phyloP scores from a whole-genome alignment of 495 filamentous ascomycete genomes.

The Xanthoparmelia taractica region DNA sequence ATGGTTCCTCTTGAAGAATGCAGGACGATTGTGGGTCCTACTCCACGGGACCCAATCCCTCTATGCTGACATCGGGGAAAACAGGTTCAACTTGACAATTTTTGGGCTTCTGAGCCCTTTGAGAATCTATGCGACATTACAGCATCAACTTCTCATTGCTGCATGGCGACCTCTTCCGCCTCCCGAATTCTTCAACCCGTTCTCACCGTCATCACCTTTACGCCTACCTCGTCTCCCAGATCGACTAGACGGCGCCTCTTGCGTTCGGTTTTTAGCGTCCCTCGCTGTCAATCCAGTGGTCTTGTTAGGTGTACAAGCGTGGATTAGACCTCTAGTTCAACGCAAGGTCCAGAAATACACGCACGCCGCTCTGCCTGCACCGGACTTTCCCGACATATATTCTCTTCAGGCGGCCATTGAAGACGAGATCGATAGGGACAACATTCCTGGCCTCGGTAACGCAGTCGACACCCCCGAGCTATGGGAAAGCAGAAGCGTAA shows the following conservation, averaged over 20 bases:
- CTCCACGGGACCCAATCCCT: background rate
- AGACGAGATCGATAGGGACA: constrained; percentile 33
- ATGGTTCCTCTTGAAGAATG: background rate
- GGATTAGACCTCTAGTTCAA: constrained; percentile 38
- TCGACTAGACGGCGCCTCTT: background rate
- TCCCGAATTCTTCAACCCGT: constrained; percentile 34
- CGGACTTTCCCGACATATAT: constrained; percentile 37
- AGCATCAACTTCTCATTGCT: constrained; percentile 39
- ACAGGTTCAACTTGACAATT: constrained; percentile 21
- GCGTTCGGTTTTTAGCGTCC: constrained; percentile 23
- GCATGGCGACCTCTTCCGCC: constrained; percentile 24
- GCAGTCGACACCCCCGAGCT: background rate
- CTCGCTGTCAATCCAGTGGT: constrained; percentile 33
- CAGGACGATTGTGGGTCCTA: background rate
- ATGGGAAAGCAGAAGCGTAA: background rate
- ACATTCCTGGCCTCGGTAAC: constrained; percentile 19
- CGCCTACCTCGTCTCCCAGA: constrained; percentile 31
- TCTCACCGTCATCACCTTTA: constrained; percentile 33
- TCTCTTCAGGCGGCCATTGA: constrained; percentile 42
- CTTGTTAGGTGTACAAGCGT: constrained; percentile 34
- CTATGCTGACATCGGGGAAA: background rate
- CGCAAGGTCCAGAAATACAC: constrained; percentile 40
- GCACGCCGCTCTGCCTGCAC: constrained; percentile 40
- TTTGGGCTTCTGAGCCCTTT: constrained; percentile 39
- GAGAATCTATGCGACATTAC: constrained; percentile 44